Evolutionary conservation across 345 rosid species (phyloP).

Genomic region (Hypericum androsaemum): DNA sequence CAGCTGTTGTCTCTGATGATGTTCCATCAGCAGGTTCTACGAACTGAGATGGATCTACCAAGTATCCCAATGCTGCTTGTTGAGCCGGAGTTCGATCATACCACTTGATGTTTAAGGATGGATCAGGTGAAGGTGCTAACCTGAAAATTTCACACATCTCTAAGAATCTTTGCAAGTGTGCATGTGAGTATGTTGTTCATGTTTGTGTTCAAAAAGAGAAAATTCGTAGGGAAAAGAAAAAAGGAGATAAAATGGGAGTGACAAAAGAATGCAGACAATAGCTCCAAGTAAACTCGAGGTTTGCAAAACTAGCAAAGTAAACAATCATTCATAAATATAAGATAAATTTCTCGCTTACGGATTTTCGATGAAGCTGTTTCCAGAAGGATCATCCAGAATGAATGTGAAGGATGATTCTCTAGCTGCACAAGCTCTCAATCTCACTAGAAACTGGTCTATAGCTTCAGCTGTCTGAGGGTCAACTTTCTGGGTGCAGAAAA

Average conservation of each 20-base stretch:
- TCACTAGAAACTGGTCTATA: constrained; percentile 65
- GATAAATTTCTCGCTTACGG: constrained; percentile 43
- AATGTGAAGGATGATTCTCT: constrained; percentile 58
- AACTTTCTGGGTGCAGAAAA: constrained; percentile 50
- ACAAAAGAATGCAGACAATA: too few species aligned
- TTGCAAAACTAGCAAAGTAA: too few species aligned
- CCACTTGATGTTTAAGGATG: constrained; percentile 56
- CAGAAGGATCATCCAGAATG: constrained; percentile 86
- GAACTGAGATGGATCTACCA: constrained; percentile 40
- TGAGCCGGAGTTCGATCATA: constrained; percentile 85
- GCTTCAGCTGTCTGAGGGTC: constrained; percentile 85
- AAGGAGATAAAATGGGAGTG: too few species aligned
- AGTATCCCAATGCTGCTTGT: constrained; percentile 67
- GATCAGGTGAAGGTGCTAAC: constrained; percentile 81
- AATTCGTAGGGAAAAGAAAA: too few species aligned
- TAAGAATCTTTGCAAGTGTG: not conserved
- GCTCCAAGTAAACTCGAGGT: too few species aligned
- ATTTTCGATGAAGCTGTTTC: constrained; percentile 92
- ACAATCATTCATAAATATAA: too few species aligned
- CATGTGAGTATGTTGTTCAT: too few species aligned
- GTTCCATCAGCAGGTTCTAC: constrained; percentile 28
- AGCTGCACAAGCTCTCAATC: constrained; percentile 68
- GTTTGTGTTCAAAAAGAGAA: too few species aligned
- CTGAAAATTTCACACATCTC: constrained; percentile 22
- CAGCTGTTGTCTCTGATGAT: constrained; percentile 21